phyloP scores from a whole-genome alignment of 2,329 filamentous ascomycete genomes.

The Botrytis fabae region DNA sequence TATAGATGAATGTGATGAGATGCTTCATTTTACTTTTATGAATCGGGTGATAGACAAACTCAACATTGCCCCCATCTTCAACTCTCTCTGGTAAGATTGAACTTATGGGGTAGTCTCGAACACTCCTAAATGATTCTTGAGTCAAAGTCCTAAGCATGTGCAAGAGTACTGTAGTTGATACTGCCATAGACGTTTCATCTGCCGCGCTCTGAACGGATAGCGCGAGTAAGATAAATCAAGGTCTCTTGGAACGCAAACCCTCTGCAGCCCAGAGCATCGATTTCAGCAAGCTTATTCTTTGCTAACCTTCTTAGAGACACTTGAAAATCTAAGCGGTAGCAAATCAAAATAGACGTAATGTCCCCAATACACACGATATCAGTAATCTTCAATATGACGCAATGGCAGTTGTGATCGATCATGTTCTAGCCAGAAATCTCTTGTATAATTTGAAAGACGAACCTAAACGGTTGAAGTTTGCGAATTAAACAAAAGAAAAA shows the following conservation, averaged over 20 bases:
- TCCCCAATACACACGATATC: neutral
- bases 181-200: neutral
- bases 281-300: neutral
- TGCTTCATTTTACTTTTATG: neutral
- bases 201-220: neutral
- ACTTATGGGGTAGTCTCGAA: neutral
- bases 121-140: neutral
- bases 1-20: neutral
- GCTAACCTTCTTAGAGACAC: neutral
- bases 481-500: neutral
- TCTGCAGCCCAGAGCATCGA: neutral
- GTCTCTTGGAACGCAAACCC: neutral
- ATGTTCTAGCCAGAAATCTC: constrained; percentile 1
- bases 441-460: neutral
- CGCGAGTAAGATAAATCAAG: neutral
- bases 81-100: neutral
- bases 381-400: neutral
- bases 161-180: neutral
- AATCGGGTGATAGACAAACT: no score
- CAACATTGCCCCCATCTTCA: neutral
- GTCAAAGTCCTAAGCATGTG: neutral
- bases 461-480: constrained; percentile 10
- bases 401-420: neutral
- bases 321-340: neutral
- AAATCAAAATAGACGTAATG: neutral